phyloP scores from a whole-genome alignment of 805 yeast species.

The Candida manassasensis region DNA sequence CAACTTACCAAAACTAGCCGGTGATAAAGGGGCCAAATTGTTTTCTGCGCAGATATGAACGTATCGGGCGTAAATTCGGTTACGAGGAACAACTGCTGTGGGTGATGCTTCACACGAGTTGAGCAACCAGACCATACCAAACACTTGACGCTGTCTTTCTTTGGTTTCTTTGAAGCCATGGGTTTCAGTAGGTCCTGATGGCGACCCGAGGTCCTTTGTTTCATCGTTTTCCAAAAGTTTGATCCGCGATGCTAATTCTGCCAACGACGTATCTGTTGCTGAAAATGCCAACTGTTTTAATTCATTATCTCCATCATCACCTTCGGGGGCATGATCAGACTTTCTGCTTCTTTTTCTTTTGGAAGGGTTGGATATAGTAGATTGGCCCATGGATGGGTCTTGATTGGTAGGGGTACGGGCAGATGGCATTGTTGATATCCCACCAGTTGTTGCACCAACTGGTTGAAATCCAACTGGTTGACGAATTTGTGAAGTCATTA shows the following conservation, averaged over 20 bases:
- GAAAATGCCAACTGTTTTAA: slow-evolving; percentile 34
- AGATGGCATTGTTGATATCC: too few species aligned
- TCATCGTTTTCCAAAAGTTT: slow-evolving; percentile 36
- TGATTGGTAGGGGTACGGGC: neutral
- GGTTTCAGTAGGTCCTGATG: slow-evolving; percentile 6
- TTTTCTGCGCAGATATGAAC: slow-evolving; percentile 35
- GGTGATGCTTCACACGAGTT: slow-evolving; percentile 54
- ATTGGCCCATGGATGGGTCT: neutral
- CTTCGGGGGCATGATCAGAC: slow-evolving; percentile 26
- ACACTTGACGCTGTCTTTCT: slow-evolving; percentile 67
- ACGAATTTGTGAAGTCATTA: slow-evolving; percentile 1
- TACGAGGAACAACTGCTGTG: slow-evolving; percentile 40
- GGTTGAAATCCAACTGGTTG: too few species aligned
- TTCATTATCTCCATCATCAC: slow-evolving; percentile 34
- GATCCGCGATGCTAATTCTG: slow-evolving; percentile 42
- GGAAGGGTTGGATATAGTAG: neutral
- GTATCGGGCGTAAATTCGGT: slow-evolving; percentile 39
- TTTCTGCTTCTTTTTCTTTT: slow-evolving; percentile 23
- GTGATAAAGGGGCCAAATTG: slow-evolving; percentile 56
- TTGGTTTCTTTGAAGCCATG: slow-evolving; percentile 16
- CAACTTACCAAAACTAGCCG: slow-evolving; percentile 75
- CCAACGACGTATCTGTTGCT: slow-evolving; percentile 31
- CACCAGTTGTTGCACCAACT: too few species aligned
- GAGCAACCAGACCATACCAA: slow-evolving; percentile 78
- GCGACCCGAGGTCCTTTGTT: slow-evolving; percentile 5